Conservation (phyloP, 1,284 basidiomycete species). For the Naganishia sp. region DNA sequence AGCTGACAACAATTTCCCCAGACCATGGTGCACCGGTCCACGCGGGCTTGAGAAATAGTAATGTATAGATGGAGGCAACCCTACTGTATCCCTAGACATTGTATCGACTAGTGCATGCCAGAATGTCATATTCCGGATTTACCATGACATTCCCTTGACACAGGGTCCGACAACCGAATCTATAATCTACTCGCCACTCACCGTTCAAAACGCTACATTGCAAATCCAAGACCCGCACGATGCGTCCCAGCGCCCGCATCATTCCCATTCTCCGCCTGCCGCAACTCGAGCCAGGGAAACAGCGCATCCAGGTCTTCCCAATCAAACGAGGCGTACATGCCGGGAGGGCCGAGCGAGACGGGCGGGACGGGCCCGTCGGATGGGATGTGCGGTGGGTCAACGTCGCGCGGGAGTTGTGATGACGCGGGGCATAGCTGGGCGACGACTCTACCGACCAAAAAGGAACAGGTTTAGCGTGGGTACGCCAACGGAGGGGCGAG, state of each 20-base stretch:
- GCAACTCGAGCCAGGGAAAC: slow-evolving; percentile 46
- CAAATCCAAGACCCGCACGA: slow-evolving; percentile 43
- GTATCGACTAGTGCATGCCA: slow-evolving; percentile 15
- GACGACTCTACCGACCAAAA: background rate
- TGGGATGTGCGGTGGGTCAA: background rate
- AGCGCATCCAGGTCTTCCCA: slow-evolving; percentile 49
- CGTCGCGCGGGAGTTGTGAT: background rate
- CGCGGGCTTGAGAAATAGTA: slow-evolving; percentile 33
- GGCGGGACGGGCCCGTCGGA: slow-evolving; percentile 40
- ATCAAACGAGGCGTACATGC: slow-evolving; percentile 49
- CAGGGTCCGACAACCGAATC: no score
- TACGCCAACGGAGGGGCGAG: background rate
- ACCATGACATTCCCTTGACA: no score
- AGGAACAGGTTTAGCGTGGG: background rate
- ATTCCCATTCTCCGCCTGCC: slow-evolving; percentile 39
- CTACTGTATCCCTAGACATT: slow-evolving; percentile 27
- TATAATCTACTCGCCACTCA: no score
- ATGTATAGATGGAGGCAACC: background rate
- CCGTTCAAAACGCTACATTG: background rate
- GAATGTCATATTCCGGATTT: background rate
- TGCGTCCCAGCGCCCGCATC: slow-evolving; percentile 27
- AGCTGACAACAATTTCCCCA: background rate
- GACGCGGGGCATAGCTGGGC: background rate
- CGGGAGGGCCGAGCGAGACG: slow-evolving; percentile 46
- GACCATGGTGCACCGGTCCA: slow-evolving; percentile 34